Evolutionary conservation across 257 asterid genomes (phyloP).

Genomic region (Datura wrightii): DNA sequence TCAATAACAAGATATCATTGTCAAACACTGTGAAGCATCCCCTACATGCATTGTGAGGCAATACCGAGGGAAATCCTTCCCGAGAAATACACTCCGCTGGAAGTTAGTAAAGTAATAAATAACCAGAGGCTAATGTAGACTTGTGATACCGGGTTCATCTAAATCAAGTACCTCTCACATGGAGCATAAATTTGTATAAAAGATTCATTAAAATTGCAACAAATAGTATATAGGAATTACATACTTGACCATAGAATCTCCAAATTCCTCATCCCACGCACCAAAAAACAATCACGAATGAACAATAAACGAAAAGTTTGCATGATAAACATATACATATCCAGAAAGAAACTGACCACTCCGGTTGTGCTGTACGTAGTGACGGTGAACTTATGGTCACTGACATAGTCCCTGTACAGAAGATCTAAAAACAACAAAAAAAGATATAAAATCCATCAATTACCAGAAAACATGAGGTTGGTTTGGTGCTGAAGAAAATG

Average conservation of each 20-base stretch:
- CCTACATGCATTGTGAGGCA: neutral
- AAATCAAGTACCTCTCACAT: neutral
- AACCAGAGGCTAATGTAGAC: neutral
- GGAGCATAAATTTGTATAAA: neutral
- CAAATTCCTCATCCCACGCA: neutral
- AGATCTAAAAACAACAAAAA: constrained; percentile 32
- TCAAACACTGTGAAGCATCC: neutral
- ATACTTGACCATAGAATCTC: neutral
- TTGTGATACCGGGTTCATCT: neutral
- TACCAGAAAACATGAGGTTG: neutral
- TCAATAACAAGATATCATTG: neutral
- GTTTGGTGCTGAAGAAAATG: no score
- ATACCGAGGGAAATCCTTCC: constrained; percentile 9
- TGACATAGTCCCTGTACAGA: constrained; percentile 37
- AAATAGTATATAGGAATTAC: neutral
- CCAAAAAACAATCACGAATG: neutral
- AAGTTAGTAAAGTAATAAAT: neutral
- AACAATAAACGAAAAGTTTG: neutral
- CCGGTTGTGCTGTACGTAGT: constrained; percentile 38
- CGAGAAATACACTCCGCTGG: neutral
- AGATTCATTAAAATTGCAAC: neutral
- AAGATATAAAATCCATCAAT: neutral
- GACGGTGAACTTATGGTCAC: constrained; percentile 38
- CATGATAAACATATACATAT: neutral
- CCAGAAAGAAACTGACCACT: constrained; percentile 29